Conservation (phyloP, 2,329 filamentous ascomycete genomes). For the Pezicula neosporulosa region DNA sequence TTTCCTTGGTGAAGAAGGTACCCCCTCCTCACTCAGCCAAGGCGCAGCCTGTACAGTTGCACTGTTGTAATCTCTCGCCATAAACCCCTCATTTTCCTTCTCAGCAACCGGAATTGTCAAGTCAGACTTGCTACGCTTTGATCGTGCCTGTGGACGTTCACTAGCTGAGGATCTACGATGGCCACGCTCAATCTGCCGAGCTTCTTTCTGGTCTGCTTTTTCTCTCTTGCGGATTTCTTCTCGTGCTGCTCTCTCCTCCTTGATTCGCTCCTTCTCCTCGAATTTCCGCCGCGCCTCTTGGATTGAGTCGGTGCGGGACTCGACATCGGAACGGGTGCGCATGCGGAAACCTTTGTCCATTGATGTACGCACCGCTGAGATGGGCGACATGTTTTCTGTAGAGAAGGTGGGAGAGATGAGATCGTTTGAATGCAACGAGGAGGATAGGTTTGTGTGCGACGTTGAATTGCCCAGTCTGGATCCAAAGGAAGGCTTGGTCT, state of each 20-base stretch:
- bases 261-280: conserved; percentile 56
- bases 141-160: conserved; percentile 33
- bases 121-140: conserved; percentile 33
- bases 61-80: conserved; percentile 17
- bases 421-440: conserved; percentile 16
- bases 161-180: conserved; percentile 29
- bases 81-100: conserved; percentile 15
- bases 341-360: conserved; percentile 58
- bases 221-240: conserved; percentile 56
- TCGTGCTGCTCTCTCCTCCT: conserved; percentile 59
- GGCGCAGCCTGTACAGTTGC: conserved; percentile 6
- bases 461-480: conserved; percentile 22
- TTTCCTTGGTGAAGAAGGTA: background rate
- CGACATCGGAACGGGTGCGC: conserved; percentile 57
- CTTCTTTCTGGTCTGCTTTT: conserved; percentile 54
- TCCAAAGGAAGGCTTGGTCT: conserved; percentile 20
- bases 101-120: conserved; percentile 18
- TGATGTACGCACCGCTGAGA: conserved; percentile 54
- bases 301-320: conserved; percentile 55
- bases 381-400: conserved; percentile 28
- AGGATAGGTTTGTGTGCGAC: conserved; percentile 21
- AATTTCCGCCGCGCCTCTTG: conserved; percentile 60
- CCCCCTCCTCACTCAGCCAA: conserved; percentile 1
- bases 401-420: conserved; percentile 14
- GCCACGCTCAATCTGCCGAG: conserved; percentile 43